These are phyloP conservation scores for Aphanocladium album DNA, from an alignment of 2,329 filamentous ascomycete genomes.

Conservation along the genomic window DNA sequence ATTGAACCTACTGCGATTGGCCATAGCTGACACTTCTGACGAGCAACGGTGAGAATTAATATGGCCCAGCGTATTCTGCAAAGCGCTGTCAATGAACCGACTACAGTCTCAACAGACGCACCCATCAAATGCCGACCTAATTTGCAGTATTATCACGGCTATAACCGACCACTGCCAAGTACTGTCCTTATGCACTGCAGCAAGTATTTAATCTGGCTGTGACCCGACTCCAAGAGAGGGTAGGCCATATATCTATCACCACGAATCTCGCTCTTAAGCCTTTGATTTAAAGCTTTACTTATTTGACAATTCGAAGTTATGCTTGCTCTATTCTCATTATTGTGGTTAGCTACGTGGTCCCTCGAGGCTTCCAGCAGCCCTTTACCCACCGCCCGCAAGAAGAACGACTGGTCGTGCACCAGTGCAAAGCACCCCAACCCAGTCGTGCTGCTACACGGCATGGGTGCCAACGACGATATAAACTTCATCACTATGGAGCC, in stretches of 20 bases:
- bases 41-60: not conserved
- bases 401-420: slow-evolving; percentile 17
- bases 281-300: not conserved
- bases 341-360: not conserved
- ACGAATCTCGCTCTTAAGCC: not conserved
- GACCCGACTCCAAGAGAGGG: not conserved
- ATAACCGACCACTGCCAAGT: not conserved
- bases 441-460: slow-evolving; percentile 18
- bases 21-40: not conserved
- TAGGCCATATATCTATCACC: not conserved
- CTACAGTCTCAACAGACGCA: not conserved
- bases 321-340: not conserved
- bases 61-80: not conserved
- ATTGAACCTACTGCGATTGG: not conserved
- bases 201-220: not conserved
- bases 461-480: slow-evolving; percentile 11
- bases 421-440: slow-evolving; percentile 15
- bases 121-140: not conserved
- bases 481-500: slow-evolving; percentile 15
- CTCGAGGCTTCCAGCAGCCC: not conserved
- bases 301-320: not conserved
- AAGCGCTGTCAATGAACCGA: not conserved
- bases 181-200: not conserved
- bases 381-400: not conserved
- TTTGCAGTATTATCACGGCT: not conserved